Evolutionary conservation across 768 basidiomycete genomes (phyloP), one percentile per base, ranked within the genome.

Genomic region (Trametes cingulata): DNA sequence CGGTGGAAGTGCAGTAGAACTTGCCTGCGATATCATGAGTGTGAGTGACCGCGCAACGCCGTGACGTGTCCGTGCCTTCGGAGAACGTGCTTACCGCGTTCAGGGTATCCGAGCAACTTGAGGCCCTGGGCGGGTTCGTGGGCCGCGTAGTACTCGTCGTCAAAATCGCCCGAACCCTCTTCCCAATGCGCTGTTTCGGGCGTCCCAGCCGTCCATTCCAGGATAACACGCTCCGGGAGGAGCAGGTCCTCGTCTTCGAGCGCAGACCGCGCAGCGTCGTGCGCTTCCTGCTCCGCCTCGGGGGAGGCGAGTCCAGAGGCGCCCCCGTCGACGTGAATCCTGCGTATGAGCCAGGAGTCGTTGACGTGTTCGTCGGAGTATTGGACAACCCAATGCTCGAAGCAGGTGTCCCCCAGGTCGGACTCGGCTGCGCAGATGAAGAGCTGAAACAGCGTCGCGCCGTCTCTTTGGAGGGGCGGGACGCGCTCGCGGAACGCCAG

Each of bases 261-360:
- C 19, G 41, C 42, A 6, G 22, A 35, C 25, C 50, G 41, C 17
- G 47, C 49, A 9, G 22, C 24, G 3, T 41, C 50, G 42, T 51
- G 50, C 24, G 49, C n/a, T 6, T 33, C 53, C 7, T 12, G 10
- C 8, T 41, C 53, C 24, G 22, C 41, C 25, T n/a, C n/a, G n/a
- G n/a, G n/a, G 29, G 10, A 33, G 29, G 6, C 10, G 6, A 33
- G 24, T 7, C 19, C 41, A n/a, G 45, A 19, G 9, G 40, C 48
- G 24, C 19, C 35, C 24, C 9, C 54, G 48, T 48, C 60, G 42
- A 56, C 27, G 22, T 39, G 60, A 35, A 61, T 37, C 17, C 22
- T 50, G 43, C 60, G 60, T 24, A 61, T 42, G 22, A 61, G 60
- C 48, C 49, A 61, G 8, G 54, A 50, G 20, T 51, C 41, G 36